phyloP scores from a whole-genome alignment of 2,329 filamentous ascomycete species.

The Penicillium hordei region DNA sequence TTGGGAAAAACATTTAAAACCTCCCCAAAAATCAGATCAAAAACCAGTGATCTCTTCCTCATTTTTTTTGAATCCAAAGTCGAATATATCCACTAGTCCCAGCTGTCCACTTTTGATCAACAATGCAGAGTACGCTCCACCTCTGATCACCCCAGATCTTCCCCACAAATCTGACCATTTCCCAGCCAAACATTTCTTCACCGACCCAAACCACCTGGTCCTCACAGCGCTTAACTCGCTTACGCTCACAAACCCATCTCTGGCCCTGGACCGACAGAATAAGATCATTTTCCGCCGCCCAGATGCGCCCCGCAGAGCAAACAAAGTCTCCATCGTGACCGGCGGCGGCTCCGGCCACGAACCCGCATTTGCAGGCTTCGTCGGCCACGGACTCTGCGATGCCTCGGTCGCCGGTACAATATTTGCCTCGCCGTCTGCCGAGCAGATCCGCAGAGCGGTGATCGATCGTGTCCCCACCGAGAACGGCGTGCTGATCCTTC shows the following conservation, averaged over 20 bases:
- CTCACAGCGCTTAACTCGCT: conserved; percentile 72
- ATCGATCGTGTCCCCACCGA: conserved; percentile 68
- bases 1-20: neutral
- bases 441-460: conserved; percentile 78
- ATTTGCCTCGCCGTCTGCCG: conserved; percentile 76
- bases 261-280: conserved; percentile 73
- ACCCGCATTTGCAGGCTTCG: conserved; percentile 81
- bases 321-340: conserved; percentile 77
- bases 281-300: conserved; percentile 81
- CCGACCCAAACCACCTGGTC: conserved; percentile 77
- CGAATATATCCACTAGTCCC: neutral
- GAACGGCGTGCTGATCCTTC: conserved; percentile 79
- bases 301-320: conserved; percentile 42
- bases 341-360: conserved; percentile 91
- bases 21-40: neutral
- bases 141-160: neutral
- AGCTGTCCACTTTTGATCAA: conserved; percentile 17
- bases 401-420: conserved; percentile 85
- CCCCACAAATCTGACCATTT: conserved; percentile 10
- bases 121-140: conserved; percentile 40
- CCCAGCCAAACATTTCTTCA: conserved; percentile 78
- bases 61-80: neutral
- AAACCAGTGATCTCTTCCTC: neutral
- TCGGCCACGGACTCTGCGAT: conserved; percentile 75
- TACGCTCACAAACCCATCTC: conserved; percentile 78